Conservation (phyloP, 805 yeast species). For the Candida ficus region DNA sequence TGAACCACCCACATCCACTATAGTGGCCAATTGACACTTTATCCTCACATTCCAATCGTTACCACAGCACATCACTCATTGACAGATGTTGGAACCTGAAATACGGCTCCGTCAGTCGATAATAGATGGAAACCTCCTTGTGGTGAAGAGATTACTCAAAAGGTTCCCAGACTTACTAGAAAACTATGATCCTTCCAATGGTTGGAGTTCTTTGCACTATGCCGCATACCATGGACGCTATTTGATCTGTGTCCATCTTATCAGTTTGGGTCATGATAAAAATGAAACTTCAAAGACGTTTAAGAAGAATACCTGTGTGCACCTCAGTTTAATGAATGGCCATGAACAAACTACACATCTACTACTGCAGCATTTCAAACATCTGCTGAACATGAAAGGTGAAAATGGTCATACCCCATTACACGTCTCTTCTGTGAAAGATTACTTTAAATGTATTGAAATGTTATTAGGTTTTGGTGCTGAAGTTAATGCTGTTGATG, state of each 20-base stretch:
- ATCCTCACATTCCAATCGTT: no score
- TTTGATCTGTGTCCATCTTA: slow-evolving; percentile 55
- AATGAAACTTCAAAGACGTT: slow-evolving; percentile 48
- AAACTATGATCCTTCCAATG: slow-evolving; percentile 63
- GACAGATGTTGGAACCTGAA: slow-evolving; percentile 55
- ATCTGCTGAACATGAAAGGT: slow-evolving; percentile 45
- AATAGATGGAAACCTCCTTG: slow-evolving; percentile 52
- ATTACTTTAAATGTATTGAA: slow-evolving; percentile 58
- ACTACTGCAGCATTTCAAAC: slow-evolving; percentile 59
- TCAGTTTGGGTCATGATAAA: slow-evolving; percentile 52
- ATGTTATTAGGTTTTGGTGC: slow-evolving; percentile 72
- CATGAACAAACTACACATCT: slow-evolving; percentile 71
- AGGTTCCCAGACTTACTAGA: slow-evolving; percentile 66
- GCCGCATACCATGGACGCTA: slow-evolving; percentile 72
- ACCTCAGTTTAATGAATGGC: slow-evolving; percentile 57
- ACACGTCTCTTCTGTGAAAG: slow-evolving; percentile 60
- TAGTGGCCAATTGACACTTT: no score
- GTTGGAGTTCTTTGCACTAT: slow-evolving; percentile 82
- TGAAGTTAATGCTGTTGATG: slow-evolving; percentile 65
- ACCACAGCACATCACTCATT: background rate
- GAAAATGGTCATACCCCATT: slow-evolving; percentile 53
- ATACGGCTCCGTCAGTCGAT: slow-evolving; percentile 66
- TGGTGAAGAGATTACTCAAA: slow-evolving; percentile 59
- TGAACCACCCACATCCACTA: no score
- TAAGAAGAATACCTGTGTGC: slow-evolving; percentile 60